phyloP scores from a whole-genome alignment of 495 filamentous ascomycete genomes.

The Penicillium waksmanii region DNA sequence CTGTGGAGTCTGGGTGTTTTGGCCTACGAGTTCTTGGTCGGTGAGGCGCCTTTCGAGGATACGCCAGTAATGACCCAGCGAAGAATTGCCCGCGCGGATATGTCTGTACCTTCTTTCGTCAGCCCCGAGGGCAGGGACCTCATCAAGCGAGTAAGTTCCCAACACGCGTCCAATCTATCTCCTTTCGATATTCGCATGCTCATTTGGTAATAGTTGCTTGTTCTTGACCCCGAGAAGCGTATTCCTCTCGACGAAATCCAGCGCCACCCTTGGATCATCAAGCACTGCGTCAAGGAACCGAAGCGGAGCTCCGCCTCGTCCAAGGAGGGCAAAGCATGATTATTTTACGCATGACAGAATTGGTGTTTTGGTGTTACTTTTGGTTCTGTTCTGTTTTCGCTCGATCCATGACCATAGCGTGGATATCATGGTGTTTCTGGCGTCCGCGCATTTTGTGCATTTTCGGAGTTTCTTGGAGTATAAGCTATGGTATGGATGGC shows the following conservation, averaged over 20 bases:
- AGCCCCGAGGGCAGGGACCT: constrained; percentile 89
- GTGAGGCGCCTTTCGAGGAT: constrained; percentile 96
- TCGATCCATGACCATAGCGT: constrained; percentile 4
- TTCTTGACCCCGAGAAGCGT: constrained; percentile 92
- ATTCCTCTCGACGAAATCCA: constrained; percentile 88
- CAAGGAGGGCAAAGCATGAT: constrained; percentile 44
- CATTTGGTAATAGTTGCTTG: constrained; percentile 67
- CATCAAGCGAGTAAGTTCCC: constrained; percentile 76
- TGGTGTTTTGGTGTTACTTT: constrained; percentile 30
- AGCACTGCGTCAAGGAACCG: constrained; percentile 83
- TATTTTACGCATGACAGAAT: constrained; percentile 18
- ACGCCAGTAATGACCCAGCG: constrained; percentile 93
- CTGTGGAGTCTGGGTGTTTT: constrained; percentile 94
- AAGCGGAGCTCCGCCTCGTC: constrained; percentile 51
- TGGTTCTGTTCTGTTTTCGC: constrained; percentile 14
- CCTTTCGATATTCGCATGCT: constrained; percentile 11
- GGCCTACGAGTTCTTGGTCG: constrained; percentile 95
- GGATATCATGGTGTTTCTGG: constrained; percentile 12
- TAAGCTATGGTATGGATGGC: constrained; percentile 16
- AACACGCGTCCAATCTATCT: not conserved
- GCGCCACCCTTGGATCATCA: constrained; percentile 94
- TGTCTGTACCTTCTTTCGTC: constrained; percentile 88
- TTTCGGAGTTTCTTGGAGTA: constrained; percentile 26
- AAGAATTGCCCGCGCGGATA: constrained; percentile 86
- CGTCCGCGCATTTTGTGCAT: constrained; percentile 21